Conservation (phyloP, 441 rosid genomes). For the Monsonia emarginata region DNA sequence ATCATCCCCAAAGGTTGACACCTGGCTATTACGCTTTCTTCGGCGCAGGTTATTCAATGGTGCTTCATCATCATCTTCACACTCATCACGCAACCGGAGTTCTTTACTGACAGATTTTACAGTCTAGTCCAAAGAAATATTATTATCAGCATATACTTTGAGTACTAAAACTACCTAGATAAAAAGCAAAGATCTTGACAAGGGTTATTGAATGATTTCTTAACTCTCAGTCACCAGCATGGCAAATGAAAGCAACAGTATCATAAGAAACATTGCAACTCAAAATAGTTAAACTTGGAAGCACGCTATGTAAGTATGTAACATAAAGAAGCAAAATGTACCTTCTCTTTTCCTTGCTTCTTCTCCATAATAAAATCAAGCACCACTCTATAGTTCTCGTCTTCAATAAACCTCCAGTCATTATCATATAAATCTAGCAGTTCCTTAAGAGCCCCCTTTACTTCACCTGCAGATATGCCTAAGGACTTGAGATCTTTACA, state of each 20-base stretch:
- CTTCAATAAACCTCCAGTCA: background rate
- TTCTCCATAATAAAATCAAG: background rate
- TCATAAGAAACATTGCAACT: background rate
- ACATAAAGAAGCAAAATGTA: background rate
- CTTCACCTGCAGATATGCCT: constrained; percentile 3
- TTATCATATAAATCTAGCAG: background rate
- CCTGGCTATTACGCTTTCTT: background rate
- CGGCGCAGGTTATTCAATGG: background rate
- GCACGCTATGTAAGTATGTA: background rate
- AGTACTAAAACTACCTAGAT: background rate
- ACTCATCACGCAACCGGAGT: background rate
- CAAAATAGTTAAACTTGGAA: background rate
- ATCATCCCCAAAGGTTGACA: background rate
- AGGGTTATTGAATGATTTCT: background rate
- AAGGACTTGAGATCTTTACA: constrained; percentile 10
- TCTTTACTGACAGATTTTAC: background rate
- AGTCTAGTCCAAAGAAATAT: background rate
- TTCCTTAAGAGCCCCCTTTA: constrained; percentile 7
- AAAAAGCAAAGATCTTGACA: background rate
- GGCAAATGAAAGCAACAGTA: background rate
- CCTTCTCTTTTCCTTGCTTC: background rate
- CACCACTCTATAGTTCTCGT: background rate
- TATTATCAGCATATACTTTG: too few species aligned
- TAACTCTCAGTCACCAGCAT: background rate
- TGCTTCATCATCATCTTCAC: background rate